These are phyloP conservation scores for Scytalidium sp. DNA, from an alignment of 2,329 filamentous ascomycete species.

Conservation along the genomic window DNA sequence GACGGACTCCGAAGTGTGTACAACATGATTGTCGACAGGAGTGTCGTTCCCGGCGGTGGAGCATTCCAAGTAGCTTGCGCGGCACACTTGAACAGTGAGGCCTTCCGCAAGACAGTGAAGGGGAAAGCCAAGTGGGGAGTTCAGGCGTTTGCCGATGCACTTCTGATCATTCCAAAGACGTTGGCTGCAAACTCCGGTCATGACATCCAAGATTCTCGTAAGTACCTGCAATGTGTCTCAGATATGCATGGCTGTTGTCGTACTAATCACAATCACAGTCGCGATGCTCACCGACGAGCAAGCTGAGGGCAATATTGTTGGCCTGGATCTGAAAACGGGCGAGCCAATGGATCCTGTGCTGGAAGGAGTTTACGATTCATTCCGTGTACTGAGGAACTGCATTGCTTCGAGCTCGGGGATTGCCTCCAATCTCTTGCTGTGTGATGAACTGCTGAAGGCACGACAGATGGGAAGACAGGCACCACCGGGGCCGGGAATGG, in stretches of 20 bases:
- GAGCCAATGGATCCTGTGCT: constrained; percentile 94
- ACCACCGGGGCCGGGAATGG: constrained; percentile 63
- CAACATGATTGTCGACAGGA: constrained; percentile 99
- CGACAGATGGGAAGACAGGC: constrained; percentile 80
- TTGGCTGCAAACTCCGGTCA: constrained; percentile 94
- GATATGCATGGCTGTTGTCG: background rate
- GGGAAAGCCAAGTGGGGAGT: constrained; percentile 98
- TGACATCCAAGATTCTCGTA: constrained; percentile 92
- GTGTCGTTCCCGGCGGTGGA: constrained; percentile 89
- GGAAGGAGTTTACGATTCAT: constrained; percentile 93
- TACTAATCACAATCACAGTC: constrained; percentile 49
- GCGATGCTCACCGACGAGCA: constrained; percentile 84
- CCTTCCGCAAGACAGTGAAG: constrained; percentile 87
- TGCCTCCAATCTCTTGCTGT: constrained; percentile 89
- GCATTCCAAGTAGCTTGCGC: constrained; percentile 96
- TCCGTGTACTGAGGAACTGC: constrained; percentile 89
- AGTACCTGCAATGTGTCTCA: constrained; percentile 37
- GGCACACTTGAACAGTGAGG: constrained; percentile 80
- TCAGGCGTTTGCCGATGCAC: constrained; percentile 88
- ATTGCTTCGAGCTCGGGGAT: constrained; percentile 94
- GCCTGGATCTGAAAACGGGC: constrained; percentile 81
- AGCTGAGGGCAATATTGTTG: constrained; percentile 78
- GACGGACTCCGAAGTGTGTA: constrained; percentile 95
- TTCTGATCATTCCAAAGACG: constrained; percentile 95
- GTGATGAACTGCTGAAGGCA: constrained; percentile 96